Evolutionary conservation across 768 basidiomycete species (phyloP).

Genomic region (Auriscalpium microsporum): DNA sequence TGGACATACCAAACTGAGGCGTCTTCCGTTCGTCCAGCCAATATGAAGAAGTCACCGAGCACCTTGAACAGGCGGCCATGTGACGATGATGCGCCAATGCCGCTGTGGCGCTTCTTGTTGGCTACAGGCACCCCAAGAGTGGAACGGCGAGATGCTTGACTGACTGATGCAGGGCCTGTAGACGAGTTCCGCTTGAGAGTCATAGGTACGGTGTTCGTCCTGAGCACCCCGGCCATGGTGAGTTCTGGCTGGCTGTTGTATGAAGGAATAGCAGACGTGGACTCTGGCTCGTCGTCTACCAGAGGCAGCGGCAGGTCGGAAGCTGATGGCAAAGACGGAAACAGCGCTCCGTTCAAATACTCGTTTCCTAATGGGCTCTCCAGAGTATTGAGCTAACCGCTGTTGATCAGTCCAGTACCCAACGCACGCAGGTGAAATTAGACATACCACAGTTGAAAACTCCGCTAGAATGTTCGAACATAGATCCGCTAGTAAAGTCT

Average conservation of each 20-base stretch:
- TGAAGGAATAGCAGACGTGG: constrained; percentile 37
- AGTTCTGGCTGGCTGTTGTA: constrained; percentile 54
- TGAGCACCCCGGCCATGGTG: constrained; percentile 14
- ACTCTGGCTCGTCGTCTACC: constrained; percentile 37
- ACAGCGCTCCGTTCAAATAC: constrained; percentile 61
- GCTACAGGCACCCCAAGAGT: constrained; percentile 34
- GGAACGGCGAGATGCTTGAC: constrained; percentile 39
- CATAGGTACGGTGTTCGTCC: constrained; percentile 22
- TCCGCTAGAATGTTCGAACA: constrained; percentile 83
- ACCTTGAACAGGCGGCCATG: constrained; percentile 85
- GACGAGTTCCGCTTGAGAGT: constrained; percentile 50
- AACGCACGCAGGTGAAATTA: background rate
- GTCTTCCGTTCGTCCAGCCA: constrained; percentile 81
- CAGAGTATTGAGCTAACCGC: constrained; percentile 58
- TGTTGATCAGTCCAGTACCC: background rate
- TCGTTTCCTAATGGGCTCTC: constrained; percentile 84
- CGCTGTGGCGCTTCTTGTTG: constrained; percentile 52
- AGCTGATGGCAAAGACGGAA: constrained; percentile 53
- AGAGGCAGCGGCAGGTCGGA: constrained; percentile 54
- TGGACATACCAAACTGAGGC: constrained; percentile 62
- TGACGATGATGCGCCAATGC: constrained; percentile 61
- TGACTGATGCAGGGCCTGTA: constrained; percentile 25
- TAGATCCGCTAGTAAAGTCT: constrained; percentile 80
- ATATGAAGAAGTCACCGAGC: constrained; percentile 78
- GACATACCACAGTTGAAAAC: constrained; percentile 74